Evolutionary conservation across 192 early-diverging fungal genomes (phyloP), one percentile per base, ranked within the genome.

Genomic region (Coemansia sp.): DNA sequence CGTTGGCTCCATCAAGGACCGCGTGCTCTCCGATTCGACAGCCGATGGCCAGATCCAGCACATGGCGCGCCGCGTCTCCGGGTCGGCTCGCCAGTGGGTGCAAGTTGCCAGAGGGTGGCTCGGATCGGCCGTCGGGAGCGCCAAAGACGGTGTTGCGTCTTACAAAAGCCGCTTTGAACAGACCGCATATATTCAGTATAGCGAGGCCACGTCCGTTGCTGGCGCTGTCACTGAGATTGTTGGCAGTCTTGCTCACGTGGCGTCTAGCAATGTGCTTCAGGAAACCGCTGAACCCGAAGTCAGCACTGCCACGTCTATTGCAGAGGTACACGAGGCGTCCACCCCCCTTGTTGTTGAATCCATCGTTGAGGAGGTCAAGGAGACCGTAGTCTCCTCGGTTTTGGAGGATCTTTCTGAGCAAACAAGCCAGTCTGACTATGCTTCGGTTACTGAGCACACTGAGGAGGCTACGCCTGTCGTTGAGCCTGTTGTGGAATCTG

Each of bases 51-150:
- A 70, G 50, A 17, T 75, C 1, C 71, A 74, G 19, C 62, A 54
- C 29, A 45, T 71, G 25, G 74, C 71, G 10, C 60, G 68, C 33
- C 60, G 48, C 29, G 22, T 76, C 0, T 82, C 74, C 0, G 79
- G 79, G 2, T 73, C 74, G 2, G 79, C 79, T 5, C 67, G 79
- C 10, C 79, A 82, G 59, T 82, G 79, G 79, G 63, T 82, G 8
- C 79, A 82, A 62, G 23, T 62, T 35, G 79, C 79, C 0, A 61
- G 74, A 7, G 70, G 73, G 13, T 75, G 72, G 78, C 61, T 69
- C 15, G 78, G 69, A 5, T 60, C 73, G 13, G 78, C 78, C 4
- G 69, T 62, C 6, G 69, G 58, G 4, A 59, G 45, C 20, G 70
- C 70, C 25, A 72, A 72, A 59, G 67, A 70, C 22, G 65, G 62